Conservation (phyloP, 805 yeast genomes). For the Lipomyces yamadae region DNA sequence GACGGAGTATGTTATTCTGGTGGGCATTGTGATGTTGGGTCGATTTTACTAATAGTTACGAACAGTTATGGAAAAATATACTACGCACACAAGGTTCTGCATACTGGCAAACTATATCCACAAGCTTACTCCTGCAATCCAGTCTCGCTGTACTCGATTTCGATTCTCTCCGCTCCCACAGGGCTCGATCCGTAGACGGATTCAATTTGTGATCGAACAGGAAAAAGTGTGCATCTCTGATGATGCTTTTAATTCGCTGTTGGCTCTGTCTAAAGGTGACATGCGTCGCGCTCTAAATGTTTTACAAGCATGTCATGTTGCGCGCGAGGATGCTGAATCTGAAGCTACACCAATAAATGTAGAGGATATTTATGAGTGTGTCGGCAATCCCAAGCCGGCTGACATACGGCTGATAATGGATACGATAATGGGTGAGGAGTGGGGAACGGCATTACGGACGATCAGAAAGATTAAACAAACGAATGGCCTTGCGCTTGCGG, state of each 20-base stretch:
- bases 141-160: slow-evolving; percentile 94
- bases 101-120: slow-evolving; percentile 94
- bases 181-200: slow-evolving; percentile 69
- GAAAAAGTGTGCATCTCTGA: slow-evolving; percentile 66
- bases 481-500: slow-evolving; percentile 90
- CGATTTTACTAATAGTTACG: neutral
- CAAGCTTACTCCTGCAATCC: slow-evolving; percentile 90
- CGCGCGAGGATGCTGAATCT: slow-evolving; percentile 43
- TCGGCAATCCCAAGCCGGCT: slow-evolving; percentile 92
- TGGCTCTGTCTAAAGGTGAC: slow-evolving; percentile 85
- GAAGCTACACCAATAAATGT: slow-evolving; percentile 62
- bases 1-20: slow-evolving; percentile 90
- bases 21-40: slow-evolving; percentile 57
- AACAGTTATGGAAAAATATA: slow-evolving; percentile 75
- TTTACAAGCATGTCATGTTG: slow-evolving; percentile 89
- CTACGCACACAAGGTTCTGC: slow-evolving; percentile 90
- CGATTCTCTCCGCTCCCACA: slow-evolving; percentile 81
- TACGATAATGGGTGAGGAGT: slow-evolving; percentile 82
- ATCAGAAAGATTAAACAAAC: slow-evolving; percentile 65
- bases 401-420: slow-evolving; percentile 78
- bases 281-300: slow-evolving; percentile 96
- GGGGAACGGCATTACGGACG: slow-evolving; percentile 76
- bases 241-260: slow-evolving; percentile 67
- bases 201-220: slow-evolving; percentile 67
- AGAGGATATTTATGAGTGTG: slow-evolving; percentile 86